A percentile compares a stretch with the other conserved stretches of the same genome.
Evolutionary conservation across 78 protist genomes (phyloP).

Genomic region (Dictyostelium citrinum): DNA sequence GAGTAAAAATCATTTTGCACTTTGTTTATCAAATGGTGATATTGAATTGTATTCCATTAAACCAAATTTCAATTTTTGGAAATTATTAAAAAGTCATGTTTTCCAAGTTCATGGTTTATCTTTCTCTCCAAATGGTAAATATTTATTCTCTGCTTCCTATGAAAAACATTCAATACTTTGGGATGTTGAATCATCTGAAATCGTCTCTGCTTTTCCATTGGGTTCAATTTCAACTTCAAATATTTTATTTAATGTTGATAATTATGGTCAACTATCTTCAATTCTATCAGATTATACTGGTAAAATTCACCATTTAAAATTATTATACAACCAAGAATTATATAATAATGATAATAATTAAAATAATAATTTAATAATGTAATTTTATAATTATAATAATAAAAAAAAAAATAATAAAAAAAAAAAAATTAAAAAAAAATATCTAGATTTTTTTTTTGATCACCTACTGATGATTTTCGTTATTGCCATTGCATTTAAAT

Average conservation of each 20-base stretch:
- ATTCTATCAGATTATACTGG: constrained; percentile 61
- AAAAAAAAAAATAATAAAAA: background rate
- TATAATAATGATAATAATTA: background rate
- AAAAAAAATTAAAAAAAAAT: background rate
- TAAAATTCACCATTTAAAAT: constrained; percentile 48
- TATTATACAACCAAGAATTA: background rate
- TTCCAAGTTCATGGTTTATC: constrained; percentile 26
- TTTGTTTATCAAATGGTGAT: background rate
- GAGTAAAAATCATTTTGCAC: constrained; percentile 16
- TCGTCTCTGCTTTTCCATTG: constrained; percentile 28
- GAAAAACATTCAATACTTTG: constrained; percentile 59
- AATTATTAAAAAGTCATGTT: background rate
- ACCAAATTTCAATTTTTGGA: background rate
- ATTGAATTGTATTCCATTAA: background rate
- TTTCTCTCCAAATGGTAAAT: constrained; percentile 35
- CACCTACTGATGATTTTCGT: background rate
- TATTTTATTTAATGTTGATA: constrained; percentile 7
- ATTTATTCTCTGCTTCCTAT: constrained; percentile 31
- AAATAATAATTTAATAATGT: no score
- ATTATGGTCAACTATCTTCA: background rate
- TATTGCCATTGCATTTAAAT: background rate
- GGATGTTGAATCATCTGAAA: constrained; percentile 11
- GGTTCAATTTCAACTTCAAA: constrained; percentile 57
- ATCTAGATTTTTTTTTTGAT: background rate
- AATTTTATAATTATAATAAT: background rate